A percentile compares a stretch with the other conserved stretches of the same genome.
phyloP scores from a whole-genome alignment of 148 eudicot genomes.

The Fallopia convolvulus region DNA sequence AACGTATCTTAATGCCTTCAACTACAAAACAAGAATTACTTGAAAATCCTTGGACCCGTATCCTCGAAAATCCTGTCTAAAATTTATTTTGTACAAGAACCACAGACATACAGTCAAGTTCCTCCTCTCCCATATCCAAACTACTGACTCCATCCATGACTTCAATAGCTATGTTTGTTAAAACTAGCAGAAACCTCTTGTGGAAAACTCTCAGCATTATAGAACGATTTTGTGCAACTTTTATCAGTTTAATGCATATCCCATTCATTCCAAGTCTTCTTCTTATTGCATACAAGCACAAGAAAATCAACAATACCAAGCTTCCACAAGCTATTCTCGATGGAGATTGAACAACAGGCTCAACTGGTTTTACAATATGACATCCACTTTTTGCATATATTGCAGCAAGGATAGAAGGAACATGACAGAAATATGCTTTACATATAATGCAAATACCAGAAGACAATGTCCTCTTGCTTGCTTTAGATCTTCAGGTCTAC shows the following conservation, averaged over 20 bases:
- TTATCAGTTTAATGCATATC: background rate
- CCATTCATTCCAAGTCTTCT: background rate
- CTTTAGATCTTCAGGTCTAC: background rate
- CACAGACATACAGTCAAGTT: background rate
- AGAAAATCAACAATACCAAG: background rate
- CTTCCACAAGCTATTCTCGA: background rate
- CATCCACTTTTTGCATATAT: background rate
- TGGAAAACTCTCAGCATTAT: background rate
- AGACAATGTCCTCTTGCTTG: background rate
- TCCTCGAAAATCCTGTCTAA: background rate
- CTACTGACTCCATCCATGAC: background rate
- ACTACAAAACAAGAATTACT: background rate
- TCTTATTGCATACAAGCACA: background rate
- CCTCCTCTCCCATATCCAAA: background rate
- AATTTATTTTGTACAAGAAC: background rate
- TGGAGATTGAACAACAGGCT: background rate
- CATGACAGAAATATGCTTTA: background rate
- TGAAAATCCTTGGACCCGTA: background rate
- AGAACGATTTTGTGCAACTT: background rate
- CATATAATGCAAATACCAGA: background rate
- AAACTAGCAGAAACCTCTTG: background rate
- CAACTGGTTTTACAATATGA: background rate
- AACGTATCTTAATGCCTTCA: background rate
- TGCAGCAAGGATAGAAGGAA: background rate
- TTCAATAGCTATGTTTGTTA: background rate